Conservation (phyloP, 441 rosid species). For the Lepidium campestre region DNA sequence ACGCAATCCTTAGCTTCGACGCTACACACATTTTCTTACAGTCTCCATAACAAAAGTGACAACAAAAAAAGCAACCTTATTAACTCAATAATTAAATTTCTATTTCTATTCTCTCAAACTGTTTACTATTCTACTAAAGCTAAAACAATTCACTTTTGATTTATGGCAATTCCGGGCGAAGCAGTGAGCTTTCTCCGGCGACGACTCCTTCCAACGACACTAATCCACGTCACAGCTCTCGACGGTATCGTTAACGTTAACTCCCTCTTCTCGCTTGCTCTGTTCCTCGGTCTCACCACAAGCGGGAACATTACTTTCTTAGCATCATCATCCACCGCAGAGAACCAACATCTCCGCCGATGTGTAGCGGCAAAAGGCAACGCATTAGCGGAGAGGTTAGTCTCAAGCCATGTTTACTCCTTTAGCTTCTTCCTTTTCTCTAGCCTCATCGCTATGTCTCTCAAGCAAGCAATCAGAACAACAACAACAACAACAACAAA, state of each 20-base stretch:
- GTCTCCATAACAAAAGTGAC: neutral
- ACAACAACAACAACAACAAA: slow-evolving; percentile 15
- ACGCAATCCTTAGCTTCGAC: slow-evolving; percentile 20
- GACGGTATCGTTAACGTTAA: slow-evolving; percentile 77
- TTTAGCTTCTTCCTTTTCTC: slow-evolving; percentile 85
- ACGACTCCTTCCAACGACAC: slow-evolving; percentile 34
- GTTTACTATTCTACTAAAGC: neutral
- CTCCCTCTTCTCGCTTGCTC: slow-evolving; percentile 75
- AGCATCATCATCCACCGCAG: slow-evolving; percentile 17
- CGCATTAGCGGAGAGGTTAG: slow-evolving; percentile 39
- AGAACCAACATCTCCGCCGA: slow-evolving; percentile 4
- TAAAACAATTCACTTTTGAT: neutral
- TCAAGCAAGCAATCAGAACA: slow-evolving; percentile 61
- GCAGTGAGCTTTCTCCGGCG: slow-evolving; percentile 18
- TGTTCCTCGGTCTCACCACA: slow-evolving; percentile 65
- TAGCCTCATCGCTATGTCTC: slow-evolving; percentile 67
- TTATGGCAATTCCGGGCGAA: slow-evolving; percentile 15
- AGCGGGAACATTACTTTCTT: slow-evolving; percentile 26
- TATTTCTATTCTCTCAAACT: neutral
- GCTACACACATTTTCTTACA: slow-evolving; percentile 12
- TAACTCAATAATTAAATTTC: neutral
- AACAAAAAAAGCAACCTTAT: neutral
- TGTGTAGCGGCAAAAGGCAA: slow-evolving; percentile 39
- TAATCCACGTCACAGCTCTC: slow-evolving; percentile 64
- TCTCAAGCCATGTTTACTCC: slow-evolving; percentile 76